Conservation (phyloP, 176 grass and related monocot genomes). For the Saccharum officinarum region DNA sequence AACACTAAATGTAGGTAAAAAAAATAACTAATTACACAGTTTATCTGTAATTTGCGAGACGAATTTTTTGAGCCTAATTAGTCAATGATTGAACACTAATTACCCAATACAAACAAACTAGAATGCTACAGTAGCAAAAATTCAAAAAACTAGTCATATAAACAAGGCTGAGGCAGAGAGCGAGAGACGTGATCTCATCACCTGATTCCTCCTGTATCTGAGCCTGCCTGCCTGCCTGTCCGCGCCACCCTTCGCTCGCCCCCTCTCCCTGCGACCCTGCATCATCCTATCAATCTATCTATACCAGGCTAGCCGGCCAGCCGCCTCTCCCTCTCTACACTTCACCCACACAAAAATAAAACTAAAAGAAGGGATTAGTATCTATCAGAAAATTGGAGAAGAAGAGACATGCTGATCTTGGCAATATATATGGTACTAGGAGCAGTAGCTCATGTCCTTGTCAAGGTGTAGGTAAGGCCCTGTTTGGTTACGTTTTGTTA, state of each 20-base stretch:
- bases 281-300: conserved; percentile 52
- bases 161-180: no score
- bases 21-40: no score
- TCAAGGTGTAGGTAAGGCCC: conserved; percentile 37
- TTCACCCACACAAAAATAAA: not conserved
- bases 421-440: not conserved
- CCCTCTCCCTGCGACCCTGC: conserved; percentile 11
- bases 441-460: conserved; percentile 23
- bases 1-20: no score
- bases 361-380: not conserved
- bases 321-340: not conserved
- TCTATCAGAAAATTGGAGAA: not conserved
- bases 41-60: no score
- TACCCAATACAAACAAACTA: no score
- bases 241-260: not conserved
- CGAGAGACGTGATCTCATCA: no score
- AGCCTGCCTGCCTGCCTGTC: not conserved
- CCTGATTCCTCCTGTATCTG: conserved; percentile 36
- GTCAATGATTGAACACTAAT: no score
- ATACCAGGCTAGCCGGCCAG: not conserved
- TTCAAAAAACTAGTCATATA: no score
- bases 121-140: no score
- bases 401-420: not conserved
- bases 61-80: no score
- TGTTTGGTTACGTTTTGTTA: no score